A percentile compares a stretch with the other conserved stretches of the same genome.
phyloP scores from a whole-genome alignment of 495 filamentous ascomycete genomes.

The Chaetomium tenue region DNA sequence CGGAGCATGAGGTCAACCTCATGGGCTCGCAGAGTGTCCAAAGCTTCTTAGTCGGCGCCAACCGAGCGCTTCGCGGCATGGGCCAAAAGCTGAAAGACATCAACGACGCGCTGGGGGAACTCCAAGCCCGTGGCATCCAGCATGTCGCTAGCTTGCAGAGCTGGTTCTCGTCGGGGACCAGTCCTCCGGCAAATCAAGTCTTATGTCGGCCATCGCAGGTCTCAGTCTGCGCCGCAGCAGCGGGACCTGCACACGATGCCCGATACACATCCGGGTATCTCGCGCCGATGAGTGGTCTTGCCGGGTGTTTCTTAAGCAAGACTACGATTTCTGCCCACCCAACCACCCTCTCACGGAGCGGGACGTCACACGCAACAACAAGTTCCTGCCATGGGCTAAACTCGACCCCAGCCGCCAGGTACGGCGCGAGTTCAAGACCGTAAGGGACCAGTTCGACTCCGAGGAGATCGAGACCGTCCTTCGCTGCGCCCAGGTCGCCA shows the following conservation, averaged over 20 bases:
- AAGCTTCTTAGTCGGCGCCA: slow-evolving; percentile 37
- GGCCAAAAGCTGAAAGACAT: slow-evolving; percentile 46
- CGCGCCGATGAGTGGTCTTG: slow-evolving; percentile 61
- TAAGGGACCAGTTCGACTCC: slow-evolving; percentile 40
- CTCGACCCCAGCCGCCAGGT: slow-evolving; percentile 24
- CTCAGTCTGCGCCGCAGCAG: slow-evolving; percentile 68
- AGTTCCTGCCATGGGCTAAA: slow-evolving; percentile 48
- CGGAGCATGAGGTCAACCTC: not conserved
- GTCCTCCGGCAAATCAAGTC: slow-evolving; percentile 72
- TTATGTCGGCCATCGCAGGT: slow-evolving; percentile 78
- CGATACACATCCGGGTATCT: slow-evolving; percentile 69
- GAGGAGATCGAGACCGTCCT: slow-evolving; percentile 58
- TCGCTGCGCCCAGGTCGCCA: slow-evolving; percentile 68
- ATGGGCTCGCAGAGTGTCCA: slow-evolving; percentile 20
- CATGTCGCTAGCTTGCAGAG: slow-evolving; percentile 63
- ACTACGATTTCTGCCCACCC: slow-evolving; percentile 50
- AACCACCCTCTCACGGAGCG: slow-evolving; percentile 32
- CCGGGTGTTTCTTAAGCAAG: slow-evolving; percentile 56
- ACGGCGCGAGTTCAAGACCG: slow-evolving; percentile 45
- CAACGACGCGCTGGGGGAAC: slow-evolving; percentile 49
- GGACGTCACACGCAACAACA: slow-evolving; percentile 43
- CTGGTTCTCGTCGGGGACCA: slow-evolving; percentile 81
- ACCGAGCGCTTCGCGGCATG: slow-evolving; percentile 41
- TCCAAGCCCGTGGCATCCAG: slow-evolving; percentile 49
- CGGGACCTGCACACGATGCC: slow-evolving; percentile 74